Evolutionary conservation across 2,329 filamentous ascomycete species (phyloP).

Genomic region (Cladorrhinum sp.): DNA sequence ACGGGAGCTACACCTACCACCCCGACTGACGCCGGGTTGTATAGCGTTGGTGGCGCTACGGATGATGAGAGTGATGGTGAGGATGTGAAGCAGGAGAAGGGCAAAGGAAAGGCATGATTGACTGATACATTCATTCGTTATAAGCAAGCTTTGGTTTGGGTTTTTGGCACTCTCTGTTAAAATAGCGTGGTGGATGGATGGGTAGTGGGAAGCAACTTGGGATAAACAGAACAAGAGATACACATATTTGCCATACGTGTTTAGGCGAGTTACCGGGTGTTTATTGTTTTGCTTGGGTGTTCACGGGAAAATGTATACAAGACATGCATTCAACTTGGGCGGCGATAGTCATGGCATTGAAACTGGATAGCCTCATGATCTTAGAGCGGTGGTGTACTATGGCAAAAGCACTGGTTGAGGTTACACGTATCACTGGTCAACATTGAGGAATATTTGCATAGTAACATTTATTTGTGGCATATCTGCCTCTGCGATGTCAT

Average conservation of each 20-base stretch:
- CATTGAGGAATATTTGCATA: neutral
- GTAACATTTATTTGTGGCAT: no score
- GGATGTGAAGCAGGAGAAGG: slow-evolving; percentile 24
- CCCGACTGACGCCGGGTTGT: slow-evolving; percentile 43
- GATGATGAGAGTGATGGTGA: slow-evolving; percentile 54
- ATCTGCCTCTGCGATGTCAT: no score
- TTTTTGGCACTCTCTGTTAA: neutral
- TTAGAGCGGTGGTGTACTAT: neutral
- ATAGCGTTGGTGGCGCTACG: slow-evolving; percentile 56
- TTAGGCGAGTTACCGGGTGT: neutral
- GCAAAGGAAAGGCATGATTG: slow-evolving; percentile 12
- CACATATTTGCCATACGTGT: neutral
- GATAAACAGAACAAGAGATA: neutral
- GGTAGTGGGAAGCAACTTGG: neutral
- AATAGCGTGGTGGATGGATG: neutral
- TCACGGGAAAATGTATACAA: neutral
- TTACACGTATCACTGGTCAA: neutral
- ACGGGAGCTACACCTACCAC: slow-evolving; percentile 28
- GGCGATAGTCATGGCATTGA: neutral
- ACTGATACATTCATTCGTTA: neutral
- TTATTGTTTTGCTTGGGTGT: neutral
- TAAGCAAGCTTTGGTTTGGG: neutral
- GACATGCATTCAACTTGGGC: neutral
- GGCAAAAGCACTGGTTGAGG: neutral
- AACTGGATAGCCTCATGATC: neutral